Percentiles rank a stretch among this genome's conserved stretches.
Conservation (phyloP, 1,139 yeast genomes). For the Yamadazyma oceani region DNA sequence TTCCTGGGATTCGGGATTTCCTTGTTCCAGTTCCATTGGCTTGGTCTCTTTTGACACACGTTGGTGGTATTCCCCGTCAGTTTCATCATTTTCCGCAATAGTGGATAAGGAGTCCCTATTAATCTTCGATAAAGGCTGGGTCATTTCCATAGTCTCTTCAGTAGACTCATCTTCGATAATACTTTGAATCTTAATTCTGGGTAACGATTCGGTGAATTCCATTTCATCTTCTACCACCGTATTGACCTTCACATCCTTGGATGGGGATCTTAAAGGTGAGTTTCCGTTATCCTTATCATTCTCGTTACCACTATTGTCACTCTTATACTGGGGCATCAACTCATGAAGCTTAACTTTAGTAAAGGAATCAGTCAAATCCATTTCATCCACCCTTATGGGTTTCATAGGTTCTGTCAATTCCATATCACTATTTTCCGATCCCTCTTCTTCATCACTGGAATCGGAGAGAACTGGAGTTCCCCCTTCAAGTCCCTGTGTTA, state of each 20-base stretch:
- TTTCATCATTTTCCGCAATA: constrained; percentile 4
- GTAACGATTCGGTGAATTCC: constrained; percentile 12
- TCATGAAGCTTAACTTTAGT: constrained; percentile 5
- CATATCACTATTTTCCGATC: constrained; percentile 11
- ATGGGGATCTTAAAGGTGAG: background rate
- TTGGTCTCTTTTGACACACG: background rate
- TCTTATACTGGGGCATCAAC: background rate
- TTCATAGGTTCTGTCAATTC: constrained; percentile 21
- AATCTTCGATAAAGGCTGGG: constrained; percentile 8
- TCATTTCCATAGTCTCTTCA: constrained; percentile 11
- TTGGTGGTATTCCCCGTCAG: constrained; percentile 18
- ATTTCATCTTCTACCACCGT: constrained; percentile 6
- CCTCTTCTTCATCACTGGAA: constrained; percentile 10
- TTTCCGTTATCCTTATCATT: constrained; percentile 2
- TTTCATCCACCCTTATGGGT: constrained; percentile 9
- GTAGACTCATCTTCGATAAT: constrained; percentile 1
- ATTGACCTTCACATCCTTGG: background rate
- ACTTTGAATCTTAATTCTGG: constrained; percentile 3
- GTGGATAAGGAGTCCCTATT: constrained; percentile 5
- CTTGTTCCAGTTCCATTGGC: background rate
- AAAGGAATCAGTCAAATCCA: constrained; percentile 13
- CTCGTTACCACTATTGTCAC: background rate
- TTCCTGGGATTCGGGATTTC: constrained; percentile 4
- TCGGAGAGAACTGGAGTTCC: background rate
- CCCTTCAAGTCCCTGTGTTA: background rate